Conservation (phyloP, 805 yeast genomes). For the Cyberlindnera euphorbiiphila region DNA sequence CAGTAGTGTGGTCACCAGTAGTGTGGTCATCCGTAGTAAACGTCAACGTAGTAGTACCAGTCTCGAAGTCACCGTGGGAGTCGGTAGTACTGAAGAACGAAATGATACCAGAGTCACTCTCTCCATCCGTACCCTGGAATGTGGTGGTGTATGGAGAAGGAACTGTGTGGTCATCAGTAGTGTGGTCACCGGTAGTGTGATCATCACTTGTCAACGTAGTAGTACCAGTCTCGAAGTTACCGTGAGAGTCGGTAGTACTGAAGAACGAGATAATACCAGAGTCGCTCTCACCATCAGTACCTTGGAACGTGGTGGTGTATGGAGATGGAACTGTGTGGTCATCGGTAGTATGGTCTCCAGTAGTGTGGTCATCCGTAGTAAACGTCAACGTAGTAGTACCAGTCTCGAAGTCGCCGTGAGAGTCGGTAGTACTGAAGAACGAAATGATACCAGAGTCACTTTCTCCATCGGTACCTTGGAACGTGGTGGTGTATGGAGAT, state of each 20-base stretch:
- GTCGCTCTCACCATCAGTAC: conserved; percentile 7
- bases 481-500: no score
- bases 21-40: no score
- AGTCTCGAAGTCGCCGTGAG: conserved; percentile 5
- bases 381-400: conserved; percentile 11
- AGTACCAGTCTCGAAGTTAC: conserved; percentile 2
- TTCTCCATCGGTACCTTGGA: conserved; percentile 6
- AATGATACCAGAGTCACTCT: conserved; percentile 6
- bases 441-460: conserved; percentile 8
- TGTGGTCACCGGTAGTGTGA: no score
- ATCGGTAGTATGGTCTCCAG: no score
- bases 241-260: conserved; percentile 11
- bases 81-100: conserved; percentile 9
- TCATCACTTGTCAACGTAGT: conserved; percentile 14
- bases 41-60: conserved; percentile 12
- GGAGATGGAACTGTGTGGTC: conserved; percentile 11
- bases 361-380: no score
- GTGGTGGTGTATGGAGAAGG: no score
- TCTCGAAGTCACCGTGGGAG: conserved; percentile 3
- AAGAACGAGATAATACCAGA: conserved; percentile 9
- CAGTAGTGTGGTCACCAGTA: no score
- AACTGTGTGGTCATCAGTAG: no score
- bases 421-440: conserved; percentile 7
- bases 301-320: conserved; percentile 13
- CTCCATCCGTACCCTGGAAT: conserved; percentile 8